Conservation (phyloP, 148 eudicot species). For the Chenopodium formosanum region DNA sequence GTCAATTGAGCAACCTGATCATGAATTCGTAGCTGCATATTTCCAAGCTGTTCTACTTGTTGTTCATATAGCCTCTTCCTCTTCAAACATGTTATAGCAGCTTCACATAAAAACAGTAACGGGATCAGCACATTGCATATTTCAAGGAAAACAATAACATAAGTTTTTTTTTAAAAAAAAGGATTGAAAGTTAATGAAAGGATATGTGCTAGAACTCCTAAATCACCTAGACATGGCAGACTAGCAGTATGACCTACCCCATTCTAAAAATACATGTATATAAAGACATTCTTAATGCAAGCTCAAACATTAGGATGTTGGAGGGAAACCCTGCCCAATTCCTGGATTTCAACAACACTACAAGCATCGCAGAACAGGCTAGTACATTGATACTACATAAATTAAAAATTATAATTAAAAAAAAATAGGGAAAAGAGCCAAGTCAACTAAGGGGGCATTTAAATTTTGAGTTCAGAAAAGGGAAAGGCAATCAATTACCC, state of each 20-base stretch:
- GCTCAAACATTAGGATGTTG: neutral
- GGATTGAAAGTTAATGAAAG: neutral
- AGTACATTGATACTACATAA: neutral
- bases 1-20: conserved; percentile 53
- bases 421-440: too few relatives aligned
- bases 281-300: neutral
- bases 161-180: too few relatives aligned
- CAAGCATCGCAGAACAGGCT: neutral
- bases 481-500: too few relatives aligned
- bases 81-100: conserved; percentile 83
- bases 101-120: conserved; percentile 30
- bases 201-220: neutral
- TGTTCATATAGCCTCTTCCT: conserved; percentile 77
- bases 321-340: neutral
- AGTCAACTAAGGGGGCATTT: too few relatives aligned
- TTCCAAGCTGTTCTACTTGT: conserved; percentile 85
- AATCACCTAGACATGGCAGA: neutral
- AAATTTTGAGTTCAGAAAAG: too few relatives aligned
- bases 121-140: too few relatives aligned
- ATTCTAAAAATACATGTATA: too few relatives aligned
- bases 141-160: too few relatives aligned
- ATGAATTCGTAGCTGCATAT: conserved; percentile 80
- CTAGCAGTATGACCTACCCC: neutral
- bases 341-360: neutral
- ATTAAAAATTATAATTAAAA: neutral